Percentiles rank a stretch among this genome's conserved stretches.
Evolutionary conservation across 2,329 filamentous ascomycete genomes (phyloP).

Genomic region (Knufia fluminis): DNA sequence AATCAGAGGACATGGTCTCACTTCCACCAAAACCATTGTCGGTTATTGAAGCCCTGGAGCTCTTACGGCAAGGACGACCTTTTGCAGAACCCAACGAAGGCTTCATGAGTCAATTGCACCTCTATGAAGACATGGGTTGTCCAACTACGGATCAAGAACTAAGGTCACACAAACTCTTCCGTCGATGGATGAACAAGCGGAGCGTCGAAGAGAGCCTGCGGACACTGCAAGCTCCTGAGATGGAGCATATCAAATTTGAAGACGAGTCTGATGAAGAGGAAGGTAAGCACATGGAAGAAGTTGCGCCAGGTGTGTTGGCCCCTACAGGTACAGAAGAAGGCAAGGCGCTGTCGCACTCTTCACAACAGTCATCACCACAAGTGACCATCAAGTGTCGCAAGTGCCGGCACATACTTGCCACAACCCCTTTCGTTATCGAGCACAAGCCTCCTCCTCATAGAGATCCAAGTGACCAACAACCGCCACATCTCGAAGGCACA

Average conservation of each 20-base stretch:
- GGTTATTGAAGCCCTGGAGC: constrained; percentile 48
- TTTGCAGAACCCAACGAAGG: constrained; percentile 83
- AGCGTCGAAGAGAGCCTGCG: constrained; percentile 60
- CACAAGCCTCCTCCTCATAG: constrained; percentile 17
- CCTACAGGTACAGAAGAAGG: not conserved
- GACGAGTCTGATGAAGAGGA: constrained; percentile 36
- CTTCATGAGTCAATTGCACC: constrained; percentile 78
- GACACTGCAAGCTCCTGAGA: constrained; percentile 67
- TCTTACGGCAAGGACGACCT: constrained; percentile 60
- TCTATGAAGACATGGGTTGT: constrained; percentile 83
- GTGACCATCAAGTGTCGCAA: constrained; percentile 79
- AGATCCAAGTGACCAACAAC: constrained; percentile 11
- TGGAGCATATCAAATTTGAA: constrained; percentile 66
- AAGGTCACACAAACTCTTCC: constrained; percentile 60
- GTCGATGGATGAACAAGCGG: constrained; percentile 62
- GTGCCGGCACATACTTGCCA: constrained; percentile 64
- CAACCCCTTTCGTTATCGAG: constrained; percentile 52
- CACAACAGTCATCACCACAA: constrained; percentile 12
- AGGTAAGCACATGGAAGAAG: not conserved
- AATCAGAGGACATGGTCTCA: constrained; percentile 26
- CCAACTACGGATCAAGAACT: constrained; percentile 55
- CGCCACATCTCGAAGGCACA: constrained; percentile 19
- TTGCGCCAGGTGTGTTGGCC: not conserved
- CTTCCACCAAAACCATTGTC: constrained; percentile 43
- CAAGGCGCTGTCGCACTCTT: constrained; percentile 7